A percentile compares a stretch with the other conserved stretches of the same genome.
phyloP scores from a whole-genome alignment of 169 alveolate species.

The Ichthyophthirius multifiliis region DNA sequence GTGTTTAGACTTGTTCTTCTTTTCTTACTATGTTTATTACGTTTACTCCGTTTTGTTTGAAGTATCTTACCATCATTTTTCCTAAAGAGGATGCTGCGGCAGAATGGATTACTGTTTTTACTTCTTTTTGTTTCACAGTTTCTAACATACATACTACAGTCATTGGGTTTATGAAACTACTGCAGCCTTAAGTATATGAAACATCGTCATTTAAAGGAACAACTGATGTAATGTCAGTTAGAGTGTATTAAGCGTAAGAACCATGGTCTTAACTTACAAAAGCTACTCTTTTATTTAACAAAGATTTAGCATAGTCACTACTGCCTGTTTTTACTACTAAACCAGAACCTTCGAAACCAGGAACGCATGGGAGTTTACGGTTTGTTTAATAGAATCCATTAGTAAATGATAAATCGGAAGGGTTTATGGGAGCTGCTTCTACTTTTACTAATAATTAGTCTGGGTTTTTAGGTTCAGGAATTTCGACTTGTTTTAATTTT shows the following conservation, averaged over 20 bases:
- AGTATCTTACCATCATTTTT: constrained; percentile 43
- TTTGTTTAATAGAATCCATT: constrained; percentile 46
- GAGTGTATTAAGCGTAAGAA: constrained; percentile 27
- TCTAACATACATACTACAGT: constrained; percentile 37
- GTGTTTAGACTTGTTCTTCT: constrained; percentile 42
- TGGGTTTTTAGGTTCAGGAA: background rate
- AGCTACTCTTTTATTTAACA: constrained; percentile 1
- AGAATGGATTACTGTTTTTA: constrained; percentile 40
- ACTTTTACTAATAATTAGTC: background rate
- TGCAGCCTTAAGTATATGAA: background rate
- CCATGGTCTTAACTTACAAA: constrained; percentile 18
- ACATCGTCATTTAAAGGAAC: constrained; percentile 22
- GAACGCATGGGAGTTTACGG: constrained; percentile 52
- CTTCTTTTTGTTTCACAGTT: background rate
- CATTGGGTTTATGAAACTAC: constrained; percentile 37
- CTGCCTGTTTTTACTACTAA: constrained; percentile 69
- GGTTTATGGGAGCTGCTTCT: constrained; percentile 71
- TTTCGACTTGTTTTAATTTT: too few species aligned
- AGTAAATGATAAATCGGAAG: constrained; percentile 60
- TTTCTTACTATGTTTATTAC: constrained; percentile 58
- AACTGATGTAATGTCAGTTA: background rate
- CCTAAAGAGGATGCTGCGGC: constrained; percentile 59
- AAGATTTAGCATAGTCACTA: constrained; percentile 14
- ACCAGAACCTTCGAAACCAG: constrained; percentile 85
- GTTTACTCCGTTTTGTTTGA: constrained; percentile 34